Base-by-base conservation (phyloP, 1,284 basidiomycete genomes). In the Sanghuangporus sanghuang region DNA sequence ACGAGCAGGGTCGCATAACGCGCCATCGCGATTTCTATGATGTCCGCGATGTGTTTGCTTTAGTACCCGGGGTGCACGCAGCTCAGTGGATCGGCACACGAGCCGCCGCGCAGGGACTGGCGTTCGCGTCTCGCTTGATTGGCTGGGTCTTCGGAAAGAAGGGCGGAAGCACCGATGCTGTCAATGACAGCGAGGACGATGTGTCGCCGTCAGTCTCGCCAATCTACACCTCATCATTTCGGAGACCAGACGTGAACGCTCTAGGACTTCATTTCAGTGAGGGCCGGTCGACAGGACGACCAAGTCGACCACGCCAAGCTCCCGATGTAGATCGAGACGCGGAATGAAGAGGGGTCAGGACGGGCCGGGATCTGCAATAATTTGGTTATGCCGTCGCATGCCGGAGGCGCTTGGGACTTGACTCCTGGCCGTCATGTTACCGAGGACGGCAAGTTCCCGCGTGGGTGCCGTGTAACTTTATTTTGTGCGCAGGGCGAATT, bases 1-100 rank as follows among this genome's bases (percentile, higher is more conserved):
- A 91, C 71, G 89, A 90, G 68, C 85, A 85, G 70, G 87, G 85
- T 11, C 81, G 80, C 61, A 85, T 92, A 60, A 86, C 86, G 1
- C 81, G 86, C 68, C 90, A 91, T 69, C 80, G 87, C 35, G 89
- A 91, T 69, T 80, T 88, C 53, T 90, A 87, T 88, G 87, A 91
- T 70, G 78, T 89, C 67, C 78, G 85, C 71, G 89, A 90, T 68
- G 76, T 89, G 65, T 75, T 89, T 68, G 84, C 83, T 38, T 79
- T 91, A 50, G 71, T 90, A 7, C 89, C 89, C 4, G 88, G 89
- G 3, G 79, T 84, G 67, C 79, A 81, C 6, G 73, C 86, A 48
- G 80, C 80, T 1, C 84, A 88, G 66, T 92, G 88, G 87, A 77
- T 90, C 50, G 78, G 79, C 52, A 80, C 84, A 52, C 80, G 89